Percentiles rank a stretch among this genome's conserved stretches.
Evolutionary conservation across 345 rosid genomes (phyloP).

Genomic region (Ceriops tagal): DNA sequence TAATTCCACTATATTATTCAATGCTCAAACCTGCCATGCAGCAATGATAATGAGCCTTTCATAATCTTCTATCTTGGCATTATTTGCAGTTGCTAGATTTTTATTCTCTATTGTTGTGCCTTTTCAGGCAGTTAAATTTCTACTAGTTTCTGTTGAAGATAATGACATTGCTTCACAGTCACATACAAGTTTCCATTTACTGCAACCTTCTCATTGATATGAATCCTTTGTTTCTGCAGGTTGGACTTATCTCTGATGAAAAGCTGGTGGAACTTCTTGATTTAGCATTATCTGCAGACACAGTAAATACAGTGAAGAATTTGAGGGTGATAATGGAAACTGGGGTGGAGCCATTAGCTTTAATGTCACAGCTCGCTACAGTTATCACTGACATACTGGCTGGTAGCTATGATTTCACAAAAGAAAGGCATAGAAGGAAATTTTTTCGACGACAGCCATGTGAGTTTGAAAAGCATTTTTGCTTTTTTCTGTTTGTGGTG

Average conservation of each 20-base stretch:
- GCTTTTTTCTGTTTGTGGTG: not conserved
- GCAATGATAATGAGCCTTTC: not conserved
- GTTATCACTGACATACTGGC: constrained; percentile 92
- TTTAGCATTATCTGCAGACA: constrained; percentile 96
- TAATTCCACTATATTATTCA: not conserved
- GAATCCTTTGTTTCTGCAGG: constrained; percentile 42
- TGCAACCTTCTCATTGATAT: not conserved
- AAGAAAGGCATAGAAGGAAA: constrained; percentile 66
- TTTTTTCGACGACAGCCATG: constrained; percentile 77
- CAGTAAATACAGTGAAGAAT: constrained; percentile 93
- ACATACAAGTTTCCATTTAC: not conserved
- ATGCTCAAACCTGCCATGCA: not conserved
- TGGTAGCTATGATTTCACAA: constrained; percentile 80
- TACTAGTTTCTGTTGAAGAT: not conserved
- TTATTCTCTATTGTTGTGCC: not conserved
- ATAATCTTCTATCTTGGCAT: not conserved
- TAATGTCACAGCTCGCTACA: constrained; percentile 99
- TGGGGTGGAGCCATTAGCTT: constrained; percentile 86
- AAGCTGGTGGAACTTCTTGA: constrained; percentile 98
- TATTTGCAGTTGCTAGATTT: constrained; percentile 1
- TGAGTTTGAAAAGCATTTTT: constrained; percentile 36
- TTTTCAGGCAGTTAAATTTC: not conserved
- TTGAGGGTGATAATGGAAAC: constrained; percentile 89
- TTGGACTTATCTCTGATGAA: constrained; percentile 93
- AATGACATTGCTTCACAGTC: not conserved